Evolutionary conservation across 176 grass and related monocot genomes (phyloP), one percentile per base, ranked within the genome.

Genomic region (Oryza punctata): DNA sequence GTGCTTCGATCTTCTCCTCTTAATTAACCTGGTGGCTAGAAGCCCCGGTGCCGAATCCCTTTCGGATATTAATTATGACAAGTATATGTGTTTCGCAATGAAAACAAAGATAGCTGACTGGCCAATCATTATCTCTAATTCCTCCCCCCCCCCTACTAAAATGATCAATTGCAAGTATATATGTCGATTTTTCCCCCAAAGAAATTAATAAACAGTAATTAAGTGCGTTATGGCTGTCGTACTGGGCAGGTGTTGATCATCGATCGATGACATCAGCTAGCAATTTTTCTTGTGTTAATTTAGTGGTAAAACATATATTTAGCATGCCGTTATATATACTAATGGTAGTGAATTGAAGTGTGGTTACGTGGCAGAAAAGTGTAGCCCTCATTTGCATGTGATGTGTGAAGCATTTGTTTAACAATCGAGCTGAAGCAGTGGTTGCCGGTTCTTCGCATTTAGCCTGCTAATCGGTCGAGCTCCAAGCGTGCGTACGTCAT

Each of bases 401-500:
- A 52, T 54, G 25, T 43, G 19, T 8, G 23, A 7, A 10, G 14
- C 26, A 14, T 37, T 83, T 78, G 28, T 43, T 83, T 88, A 88
- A 26, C 66, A 57, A 83, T 16, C 14, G 6, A 19, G 16, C 6
- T 50, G 47, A 57, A 66, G n/a, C 43, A 47, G 81, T 73, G 45
- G 81, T 88, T 84, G 86, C 81, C 33, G 60, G 80, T 88, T 88
- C 86, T 77, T 84, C 67, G 81, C 25, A 84, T 73, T 33, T 88
- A 79, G 81, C 63, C 63, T 10, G 3, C 12, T 6, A 4, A 5
- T 6, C 16, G 15, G 6, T 18, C 49, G 15, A 18, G 6, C 4
- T 19, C 16, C 49, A 54, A 19, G 49, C 49, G 47, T 50, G 16
- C 47, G 16, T 19, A 57, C 52, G 7, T 57, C 19, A 57, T 57